phyloP scores from a whole-genome alignment of 2,329 filamentous ascomycete species.

The Neonectria magnoliae region DNA sequence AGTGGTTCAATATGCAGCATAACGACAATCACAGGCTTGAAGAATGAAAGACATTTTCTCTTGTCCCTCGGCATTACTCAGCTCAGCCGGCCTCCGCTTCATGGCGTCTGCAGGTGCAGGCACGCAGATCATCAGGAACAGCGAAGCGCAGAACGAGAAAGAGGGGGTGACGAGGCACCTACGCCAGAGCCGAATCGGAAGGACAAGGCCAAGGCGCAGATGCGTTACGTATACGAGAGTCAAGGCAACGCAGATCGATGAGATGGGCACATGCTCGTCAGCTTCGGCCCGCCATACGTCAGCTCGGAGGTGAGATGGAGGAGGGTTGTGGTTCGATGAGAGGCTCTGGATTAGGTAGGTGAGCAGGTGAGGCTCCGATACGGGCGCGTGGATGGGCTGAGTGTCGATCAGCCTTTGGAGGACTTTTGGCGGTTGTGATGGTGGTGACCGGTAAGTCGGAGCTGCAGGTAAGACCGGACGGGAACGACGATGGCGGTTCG shows the following conservation, averaged over 20 bases:
- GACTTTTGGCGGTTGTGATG: neutral
- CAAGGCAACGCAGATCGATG: neutral
- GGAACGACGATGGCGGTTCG: neutral
- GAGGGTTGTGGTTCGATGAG: neutral
- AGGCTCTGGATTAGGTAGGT: neutral
- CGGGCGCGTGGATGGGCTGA: neutral
- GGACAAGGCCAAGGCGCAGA: neutral
- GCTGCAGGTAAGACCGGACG: neutral
- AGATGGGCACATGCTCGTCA: neutral
- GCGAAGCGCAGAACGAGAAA: constrained; percentile 8
- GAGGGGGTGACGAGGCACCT: neutral
- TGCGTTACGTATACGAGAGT: neutral
- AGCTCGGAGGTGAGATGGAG: neutral
- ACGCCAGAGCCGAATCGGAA: neutral
- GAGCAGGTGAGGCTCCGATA: neutral
- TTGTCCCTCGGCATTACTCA: constrained; percentile 34
- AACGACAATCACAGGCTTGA: constrained; percentile 35
- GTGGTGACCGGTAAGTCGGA: neutral
- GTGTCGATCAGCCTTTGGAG: neutral
- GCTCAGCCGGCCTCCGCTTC: neutral
- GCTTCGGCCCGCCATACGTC: neutral
- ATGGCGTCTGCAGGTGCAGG: constrained; percentile 33
- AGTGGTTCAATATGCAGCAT: neutral
- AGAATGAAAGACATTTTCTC: neutral
- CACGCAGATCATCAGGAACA: constrained; percentile 36